Base-by-base conservation (phyloP, 257 asterid species). In the Lycium ferocissimum region DNA sequence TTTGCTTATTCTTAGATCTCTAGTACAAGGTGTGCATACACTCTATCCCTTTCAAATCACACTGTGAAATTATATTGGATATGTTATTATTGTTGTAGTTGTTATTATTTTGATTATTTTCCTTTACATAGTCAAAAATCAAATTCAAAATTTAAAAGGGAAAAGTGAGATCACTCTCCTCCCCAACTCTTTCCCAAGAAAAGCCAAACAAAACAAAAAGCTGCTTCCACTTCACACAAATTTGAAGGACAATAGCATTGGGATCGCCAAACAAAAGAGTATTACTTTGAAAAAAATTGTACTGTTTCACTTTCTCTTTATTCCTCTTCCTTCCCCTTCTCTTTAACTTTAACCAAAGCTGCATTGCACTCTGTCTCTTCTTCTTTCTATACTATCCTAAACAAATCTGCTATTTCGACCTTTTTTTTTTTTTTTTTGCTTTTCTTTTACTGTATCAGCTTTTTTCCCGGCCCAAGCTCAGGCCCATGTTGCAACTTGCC, bases 231-330 rank as follows among this genome's bases (percentile, higher is more conserved):
- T 43, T 61, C 14, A 73, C 70, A 2, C 3, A 35, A 58, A 61
- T 20, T 49, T 81, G 85, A 49, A 89, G 80, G 80, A 86, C 87
- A 88, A 38, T 17, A 38, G n/a, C 88, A 83, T 90, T 85, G 91
- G 94, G 94, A 91, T 90, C 91, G 73, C 85, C 91, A 76, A 51
- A 51, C 63, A 76, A 51, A 76, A 51, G 63, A 76, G 61, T 51
- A 49, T 6, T 75, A 12, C 62, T 75, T 75, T 49, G 81, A 45
- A 20, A 22, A 11, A 20, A 14, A n/a, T 65, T 22, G 47, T 22
- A 47, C 40, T 75, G 20, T 89, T 87, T 76, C 83, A 85, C 88
- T 87, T 75, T 85, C 79, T 87, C 92, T 88, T 87, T 89, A 83
- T 89, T 49, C 89, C 82, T 85, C 88, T 51, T 26, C 4, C 45